These are phyloP conservation scores for Amoeboaphelidium occidentale DNA, from an alignment of 371 early-diverging fungal genomes.

Conservation along the genomic window DNA sequence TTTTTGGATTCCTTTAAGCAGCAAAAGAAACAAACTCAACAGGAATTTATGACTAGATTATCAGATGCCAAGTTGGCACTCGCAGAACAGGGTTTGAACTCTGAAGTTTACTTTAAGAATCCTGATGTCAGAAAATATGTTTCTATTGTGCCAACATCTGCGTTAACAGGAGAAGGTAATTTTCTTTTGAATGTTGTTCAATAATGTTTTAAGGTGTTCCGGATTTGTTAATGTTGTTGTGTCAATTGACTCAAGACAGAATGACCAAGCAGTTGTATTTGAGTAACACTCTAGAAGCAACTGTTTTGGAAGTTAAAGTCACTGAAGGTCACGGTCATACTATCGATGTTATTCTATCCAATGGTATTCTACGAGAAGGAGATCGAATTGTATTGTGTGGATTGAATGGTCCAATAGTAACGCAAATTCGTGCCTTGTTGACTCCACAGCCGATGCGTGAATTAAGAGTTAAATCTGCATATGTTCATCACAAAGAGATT, in stretches of 20 bases:
- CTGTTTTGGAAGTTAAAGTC: conserved; percentile 99
- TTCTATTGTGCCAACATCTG: conserved; percentile 97
- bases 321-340: conserved; percentile 98
- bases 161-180: conserved; percentile 98
- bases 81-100: conserved; percentile 95
- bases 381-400: conserved; percentile 95
- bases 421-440: conserved; percentile 77
- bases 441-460: conserved; percentile 98
- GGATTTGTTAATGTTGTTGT: conserved; percentile 80
- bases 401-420: conserved; percentile 89
- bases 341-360: conserved; percentile 95
- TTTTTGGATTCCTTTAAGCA: conserved; percentile 49
- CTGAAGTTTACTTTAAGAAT: conserved; percentile 87
- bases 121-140: conserved; percentile 83
- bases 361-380: conserved; percentile 91
- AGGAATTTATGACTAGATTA: conserved; percentile 77
- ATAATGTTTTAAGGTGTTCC: too few species aligned
- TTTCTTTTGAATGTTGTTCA: too few species aligned
- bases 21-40: conserved; percentile 48
- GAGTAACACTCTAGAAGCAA: conserved; percentile 87
- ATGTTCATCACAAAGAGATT: conserved; percentile 87
- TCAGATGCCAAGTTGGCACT: conserved; percentile 61
- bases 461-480: conserved; percentile 87
- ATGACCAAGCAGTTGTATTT: conserved; percentile 93
- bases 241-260: conserved; percentile 79